Conservation (phyloP, 805 yeast genomes). For the Ogataea methylovora region DNA sequence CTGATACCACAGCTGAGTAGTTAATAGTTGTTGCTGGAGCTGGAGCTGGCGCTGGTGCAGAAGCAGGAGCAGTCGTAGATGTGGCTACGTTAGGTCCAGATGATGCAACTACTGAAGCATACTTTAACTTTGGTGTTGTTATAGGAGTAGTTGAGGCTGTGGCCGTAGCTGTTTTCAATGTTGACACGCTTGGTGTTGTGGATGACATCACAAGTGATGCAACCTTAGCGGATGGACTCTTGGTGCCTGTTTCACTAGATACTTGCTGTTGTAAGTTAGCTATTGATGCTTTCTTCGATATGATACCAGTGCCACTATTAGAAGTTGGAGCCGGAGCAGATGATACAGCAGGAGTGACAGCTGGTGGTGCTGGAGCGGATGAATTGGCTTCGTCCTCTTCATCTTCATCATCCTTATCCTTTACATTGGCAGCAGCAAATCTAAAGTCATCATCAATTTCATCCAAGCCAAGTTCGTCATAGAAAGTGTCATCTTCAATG, state of each 20-base stretch:
- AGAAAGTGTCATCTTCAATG: conserved; percentile 87
- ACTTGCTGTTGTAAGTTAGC: too few relatives aligned
- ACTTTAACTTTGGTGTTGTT: conserved; percentile 32
- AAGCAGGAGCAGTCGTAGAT: background rate
- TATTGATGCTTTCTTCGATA: too few relatives aligned
- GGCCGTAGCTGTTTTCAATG: conserved; percentile 18
- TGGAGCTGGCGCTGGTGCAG: conserved; percentile 1
- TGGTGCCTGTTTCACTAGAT: too few relatives aligned
- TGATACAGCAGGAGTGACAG: background rate
- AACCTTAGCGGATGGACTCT: background rate
- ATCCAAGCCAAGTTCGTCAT: conserved; percentile 75
- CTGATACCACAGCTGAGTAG: conserved; percentile 2
- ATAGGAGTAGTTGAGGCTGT: conserved; percentile 15
- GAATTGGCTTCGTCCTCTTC: conserved; percentile 10
- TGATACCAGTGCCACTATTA: too few relatives aligned
- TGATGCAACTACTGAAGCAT: conserved; percentile 23
- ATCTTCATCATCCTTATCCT: conserved; percentile 9
- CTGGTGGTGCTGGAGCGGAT: conserved; percentile 4
- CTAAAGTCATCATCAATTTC: conserved; percentile 30
- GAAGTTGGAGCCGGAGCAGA: background rate
- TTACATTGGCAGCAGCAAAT: conserved; percentile 13
- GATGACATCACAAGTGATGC: background rate
- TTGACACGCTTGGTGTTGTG: background rate
- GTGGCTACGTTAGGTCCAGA: conserved; percentile 10
- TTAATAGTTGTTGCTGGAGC: conserved; percentile 1